phyloP scores from a whole-genome alignment of 2,329 filamentous ascomycete species.

The Ophiostoma triangulosporum region DNA sequence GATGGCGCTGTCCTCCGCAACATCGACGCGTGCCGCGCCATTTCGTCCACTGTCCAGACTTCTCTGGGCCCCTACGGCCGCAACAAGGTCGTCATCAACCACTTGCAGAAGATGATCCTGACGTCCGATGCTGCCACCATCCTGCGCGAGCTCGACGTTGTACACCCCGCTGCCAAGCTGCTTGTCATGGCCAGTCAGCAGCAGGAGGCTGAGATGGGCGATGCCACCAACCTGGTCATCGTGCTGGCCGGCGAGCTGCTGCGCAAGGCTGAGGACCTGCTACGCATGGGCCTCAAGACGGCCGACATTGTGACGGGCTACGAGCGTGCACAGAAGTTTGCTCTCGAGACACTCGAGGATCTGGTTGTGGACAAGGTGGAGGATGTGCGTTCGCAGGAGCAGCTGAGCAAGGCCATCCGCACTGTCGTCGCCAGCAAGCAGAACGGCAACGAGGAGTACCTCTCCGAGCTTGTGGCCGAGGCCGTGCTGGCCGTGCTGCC shows the following conservation, averaged over 20 bases:
- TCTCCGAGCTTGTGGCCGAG: slow-evolving; percentile 79
- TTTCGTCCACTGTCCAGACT: slow-evolving; percentile 90
- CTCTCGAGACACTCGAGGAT: slow-evolving; percentile 73
- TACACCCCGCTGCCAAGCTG: slow-evolving; percentile 94
- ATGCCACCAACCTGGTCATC: slow-evolving; percentile 96
- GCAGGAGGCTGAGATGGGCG: slow-evolving; percentile 97
- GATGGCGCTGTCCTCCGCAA: slow-evolving; percentile 97
- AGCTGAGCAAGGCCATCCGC: slow-evolving; percentile 87
- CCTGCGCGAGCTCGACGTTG: slow-evolving; percentile 90
- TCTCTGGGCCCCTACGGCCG: slow-evolving; percentile 93
- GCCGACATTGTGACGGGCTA: slow-evolving; percentile 93
- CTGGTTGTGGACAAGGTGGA: slow-evolving; percentile 83
- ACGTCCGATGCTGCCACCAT: slow-evolving; percentile 98
- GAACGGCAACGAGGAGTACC: slow-evolving; percentile 78
- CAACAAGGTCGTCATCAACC: slow-evolving; percentile 99
- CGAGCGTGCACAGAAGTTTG: slow-evolving; percentile 84
- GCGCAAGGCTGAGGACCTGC: slow-evolving; percentile 90
- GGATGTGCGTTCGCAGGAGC: slow-evolving; percentile 64
- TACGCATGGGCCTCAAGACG: slow-evolving; percentile 96
- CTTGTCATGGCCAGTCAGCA: slow-evolving; percentile 98
- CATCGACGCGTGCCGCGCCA: slow-evolving; percentile 95
- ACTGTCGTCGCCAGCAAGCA: slow-evolving; percentile 97
- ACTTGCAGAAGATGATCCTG: slow-evolving; percentile 98
- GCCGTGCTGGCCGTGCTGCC: slow-evolving; percentile 76
- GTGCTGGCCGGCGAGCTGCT: slow-evolving; percentile 88